Percentiles rank a stretch among this genome's conserved stretches.
These are phyloP conservation scores for Huntiella savannae DNA, from an alignment of 2,329 filamentous ascomycete species.

Conservation along the genomic window DNA sequence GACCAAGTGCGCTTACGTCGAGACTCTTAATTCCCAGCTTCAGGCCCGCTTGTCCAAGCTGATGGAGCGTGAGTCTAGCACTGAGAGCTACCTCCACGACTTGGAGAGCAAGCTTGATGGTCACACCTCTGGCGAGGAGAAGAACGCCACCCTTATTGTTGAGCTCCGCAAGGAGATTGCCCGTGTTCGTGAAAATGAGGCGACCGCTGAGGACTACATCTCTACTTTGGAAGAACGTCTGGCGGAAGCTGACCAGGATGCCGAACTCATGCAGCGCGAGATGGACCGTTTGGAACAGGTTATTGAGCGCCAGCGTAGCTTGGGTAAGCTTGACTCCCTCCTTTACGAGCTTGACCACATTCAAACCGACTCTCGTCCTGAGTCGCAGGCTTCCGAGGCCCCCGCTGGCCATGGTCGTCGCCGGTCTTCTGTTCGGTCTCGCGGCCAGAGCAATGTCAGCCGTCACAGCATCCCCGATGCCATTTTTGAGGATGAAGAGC, in stretches of 20 bases:
- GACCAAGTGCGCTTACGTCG: conserved; percentile 78
- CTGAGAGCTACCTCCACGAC: conserved; percentile 82
- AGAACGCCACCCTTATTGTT: conserved; percentile 65
- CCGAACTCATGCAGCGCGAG: conserved; percentile 91
- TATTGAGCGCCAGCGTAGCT: conserved; percentile 80
- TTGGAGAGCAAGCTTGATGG: conserved; percentile 80
- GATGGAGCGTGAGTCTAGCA: conserved; percentile 76
- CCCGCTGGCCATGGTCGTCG: conserved; percentile 17
- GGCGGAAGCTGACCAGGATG: conserved; percentile 87
- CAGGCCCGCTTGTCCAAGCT: conserved; percentile 83
- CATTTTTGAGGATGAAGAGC: conserved; percentile 34
- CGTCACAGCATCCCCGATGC: conserved; percentile 35
- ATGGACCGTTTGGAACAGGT: conserved; percentile 88
- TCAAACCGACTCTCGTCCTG: conserved; percentile 18
- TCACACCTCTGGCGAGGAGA: conserved; percentile 80
- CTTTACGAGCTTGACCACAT: conserved; percentile 76
- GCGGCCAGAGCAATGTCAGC: conserved; percentile 10
- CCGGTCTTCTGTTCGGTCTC: conserved; percentile 21
- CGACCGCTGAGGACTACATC: conserved; percentile 86
- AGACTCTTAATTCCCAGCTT: conserved; percentile 79
- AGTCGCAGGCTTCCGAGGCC: conserved; percentile 6
- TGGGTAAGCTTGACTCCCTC: conserved; percentile 85
- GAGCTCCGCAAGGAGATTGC: conserved; percentile 85
- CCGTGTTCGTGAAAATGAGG: conserved; percentile 75
- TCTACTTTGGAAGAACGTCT: conserved; percentile 88